Evolutionary conservation across 148 eudicot species (phyloP), one percentile per base, ranked within the genome.

Genomic region (Nyssa sinensis): DNA sequence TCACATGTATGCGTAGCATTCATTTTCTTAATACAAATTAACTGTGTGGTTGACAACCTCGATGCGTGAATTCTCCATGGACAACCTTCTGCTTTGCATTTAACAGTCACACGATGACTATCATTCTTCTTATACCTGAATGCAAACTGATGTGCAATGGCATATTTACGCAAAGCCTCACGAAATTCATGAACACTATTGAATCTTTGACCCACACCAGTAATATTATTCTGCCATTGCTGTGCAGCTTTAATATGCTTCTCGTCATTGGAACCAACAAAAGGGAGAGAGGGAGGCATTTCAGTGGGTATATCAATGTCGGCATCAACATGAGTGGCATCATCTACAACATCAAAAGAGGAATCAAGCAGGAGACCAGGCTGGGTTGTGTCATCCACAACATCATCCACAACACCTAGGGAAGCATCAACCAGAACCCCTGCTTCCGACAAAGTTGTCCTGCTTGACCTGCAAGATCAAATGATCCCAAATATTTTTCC

Each of bases 51-150:
- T 62, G 98, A 87, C 74, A 94, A 51, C 78, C 96, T 92, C 60
- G 98, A 94, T 8, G 98, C 98, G 81, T 94, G 98, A 64, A 94
- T 90, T 86, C 98, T 94, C 98, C 98, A 94, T 7, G 87, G 93
- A 75, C 98, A 94, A 44, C 97, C 92, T 39, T 94, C 98, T 41
- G 83, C 96, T 81, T 92, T 94, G 87, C 98, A 94, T 79, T 86
- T 94, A 30, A 94, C 98, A 62, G 98, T 94, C 78, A 94, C 98
- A 58, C 98, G 93, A 69, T 94, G 93, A 69, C 97, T 92, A 67
- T 94, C 98, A 64, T 94, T 94, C 84, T 94, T 94, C 80, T 94
- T 94, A 80, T 90, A 92, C 74, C 71, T 88, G 67, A 90, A 90
- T 29, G 97, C 98, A 80, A 94, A 94, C 66, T 92, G 96, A 85